Conservation (phyloP, 2,329 filamentous ascomycete species). For the Cladosporium velox region DNA sequence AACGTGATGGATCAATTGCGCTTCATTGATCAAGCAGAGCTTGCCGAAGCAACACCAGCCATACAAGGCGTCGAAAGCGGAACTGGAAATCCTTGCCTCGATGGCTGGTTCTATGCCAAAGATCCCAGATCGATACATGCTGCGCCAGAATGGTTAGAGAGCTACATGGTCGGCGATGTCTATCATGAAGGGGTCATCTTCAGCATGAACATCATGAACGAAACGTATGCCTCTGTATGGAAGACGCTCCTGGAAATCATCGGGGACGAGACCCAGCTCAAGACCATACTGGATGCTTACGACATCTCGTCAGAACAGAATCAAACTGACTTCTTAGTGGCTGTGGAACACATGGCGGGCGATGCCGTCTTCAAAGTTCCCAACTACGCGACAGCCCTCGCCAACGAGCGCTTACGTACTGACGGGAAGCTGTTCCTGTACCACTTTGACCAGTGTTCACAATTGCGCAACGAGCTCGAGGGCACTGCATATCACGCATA, state of each 20-base stretch:
- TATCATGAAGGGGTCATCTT: not conserved
- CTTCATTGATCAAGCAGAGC: not conserved
- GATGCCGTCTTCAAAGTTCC: not conserved
- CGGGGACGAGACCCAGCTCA: not conserved
- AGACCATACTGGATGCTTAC: not conserved
- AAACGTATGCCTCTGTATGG: not conserved
- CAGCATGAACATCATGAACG: not conserved
- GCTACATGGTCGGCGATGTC: not conserved
- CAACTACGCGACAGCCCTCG: not conserved
- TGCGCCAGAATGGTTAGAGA: not conserved
- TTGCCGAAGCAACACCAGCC: not conserved
- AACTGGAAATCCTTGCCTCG: not conserved
- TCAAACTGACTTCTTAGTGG: not conserved
- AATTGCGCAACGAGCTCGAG: not conserved
- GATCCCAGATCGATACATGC: not conserved
- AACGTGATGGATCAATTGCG: not conserved
- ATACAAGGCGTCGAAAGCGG: not conserved
- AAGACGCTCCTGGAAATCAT: not conserved
- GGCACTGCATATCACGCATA: not conserved
- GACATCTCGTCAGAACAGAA: not conserved
- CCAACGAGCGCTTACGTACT: not conserved
- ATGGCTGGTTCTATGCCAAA: not conserved
- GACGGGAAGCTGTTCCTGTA: not conserved
- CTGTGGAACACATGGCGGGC: not conserved
- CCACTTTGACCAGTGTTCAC: not conserved